These are phyloP conservation scores for Salix dunnii DNA, from an alignment of 345 rosid species.

Conservation along the genomic window DNA sequence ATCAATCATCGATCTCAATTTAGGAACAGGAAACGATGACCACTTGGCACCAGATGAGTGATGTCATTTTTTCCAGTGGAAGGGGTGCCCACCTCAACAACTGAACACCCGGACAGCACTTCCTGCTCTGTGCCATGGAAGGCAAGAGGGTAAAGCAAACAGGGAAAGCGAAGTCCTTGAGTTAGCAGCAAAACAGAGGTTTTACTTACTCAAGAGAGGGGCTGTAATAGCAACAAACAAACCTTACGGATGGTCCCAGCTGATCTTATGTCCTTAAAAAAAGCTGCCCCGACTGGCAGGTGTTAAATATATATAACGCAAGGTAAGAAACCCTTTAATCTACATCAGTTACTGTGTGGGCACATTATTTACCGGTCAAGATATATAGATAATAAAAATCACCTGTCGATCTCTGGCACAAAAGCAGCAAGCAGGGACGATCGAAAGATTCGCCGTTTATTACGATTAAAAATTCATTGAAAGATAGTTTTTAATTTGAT, in stretches of 20 bases:
- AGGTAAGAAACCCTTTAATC: neutral
- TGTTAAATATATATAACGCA: neutral
- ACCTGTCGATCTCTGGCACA: no score
- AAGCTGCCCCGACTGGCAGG: neutral
- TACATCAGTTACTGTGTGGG: neutral
- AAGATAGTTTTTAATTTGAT: no score
- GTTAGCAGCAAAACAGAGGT: constrained; percentile 20
- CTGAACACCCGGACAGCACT: no score
- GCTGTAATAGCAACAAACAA: neutral
- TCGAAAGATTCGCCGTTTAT: no score
- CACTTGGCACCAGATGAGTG: no score
- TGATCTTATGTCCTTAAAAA: neutral
- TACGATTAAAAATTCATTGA: no score
- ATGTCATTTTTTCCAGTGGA: no score
- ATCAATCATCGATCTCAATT: no score
- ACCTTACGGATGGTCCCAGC: neutral
- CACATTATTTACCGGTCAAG: neutral
- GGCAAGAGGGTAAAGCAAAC: neutral
- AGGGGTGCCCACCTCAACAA: neutral
- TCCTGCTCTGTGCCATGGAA: neutral
- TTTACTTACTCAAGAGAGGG: neutral
- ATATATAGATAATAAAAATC: neutral
- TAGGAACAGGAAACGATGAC: no score
- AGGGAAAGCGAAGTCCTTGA: neutral
- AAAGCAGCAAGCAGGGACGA: neutral